phyloP scores from a whole-genome alignment of 805 yeast genomes.

The Saturnispora besseyi region DNA sequence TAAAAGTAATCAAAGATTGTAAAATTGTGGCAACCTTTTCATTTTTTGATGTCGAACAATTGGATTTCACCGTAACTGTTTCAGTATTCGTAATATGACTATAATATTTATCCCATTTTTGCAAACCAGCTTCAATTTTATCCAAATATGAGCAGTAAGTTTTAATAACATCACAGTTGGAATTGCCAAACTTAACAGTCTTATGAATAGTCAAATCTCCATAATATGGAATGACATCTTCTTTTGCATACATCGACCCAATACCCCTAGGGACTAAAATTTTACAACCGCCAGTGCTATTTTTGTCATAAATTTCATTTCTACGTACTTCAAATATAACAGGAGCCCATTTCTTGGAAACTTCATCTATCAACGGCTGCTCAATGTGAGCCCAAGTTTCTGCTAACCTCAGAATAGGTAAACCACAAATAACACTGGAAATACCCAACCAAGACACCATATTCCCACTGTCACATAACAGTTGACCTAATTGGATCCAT shows the following conservation, averaged over 20 bases:
- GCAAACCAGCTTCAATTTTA: slow-evolving; percentile 61
- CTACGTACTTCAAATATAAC: slow-evolving; percentile 84
- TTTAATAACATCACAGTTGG: slow-evolving; percentile 31
- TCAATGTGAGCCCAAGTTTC: slow-evolving; percentile 71
- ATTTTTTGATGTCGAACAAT: slow-evolving; percentile 9
- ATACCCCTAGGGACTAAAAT: slow-evolving; percentile 83
- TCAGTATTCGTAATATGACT: slow-evolving; percentile 25
- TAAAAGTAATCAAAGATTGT: slow-evolving; percentile 37
- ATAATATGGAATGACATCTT: slow-evolving; percentile 77
- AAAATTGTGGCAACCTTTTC: background rate
- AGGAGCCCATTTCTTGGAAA: slow-evolving; percentile 84
- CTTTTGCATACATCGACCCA: slow-evolving; percentile 67
- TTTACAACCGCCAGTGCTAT: slow-evolving; percentile 50
- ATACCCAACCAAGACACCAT: slow-evolving; percentile 93
- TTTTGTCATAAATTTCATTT: slow-evolving; percentile 20
- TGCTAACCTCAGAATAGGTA: slow-evolving; percentile 67
- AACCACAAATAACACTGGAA: slow-evolving; percentile 72
- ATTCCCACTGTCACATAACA: slow-evolving; percentile 73
- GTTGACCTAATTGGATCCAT: slow-evolving; percentile 81
- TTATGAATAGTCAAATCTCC: slow-evolving; percentile 58
- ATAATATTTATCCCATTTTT: slow-evolving; percentile 75
- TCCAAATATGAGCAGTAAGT: slow-evolving; percentile 59
- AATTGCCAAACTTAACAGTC: background rate
- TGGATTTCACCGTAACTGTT: background rate
- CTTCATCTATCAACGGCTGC: slow-evolving; percentile 45